A percentile compares a stretch with the other conserved stretches of the same genome.
phyloP scores from a whole-genome alignment of 805 yeast genomes.

The Metschnikowia chrysomelidarum region DNA sequence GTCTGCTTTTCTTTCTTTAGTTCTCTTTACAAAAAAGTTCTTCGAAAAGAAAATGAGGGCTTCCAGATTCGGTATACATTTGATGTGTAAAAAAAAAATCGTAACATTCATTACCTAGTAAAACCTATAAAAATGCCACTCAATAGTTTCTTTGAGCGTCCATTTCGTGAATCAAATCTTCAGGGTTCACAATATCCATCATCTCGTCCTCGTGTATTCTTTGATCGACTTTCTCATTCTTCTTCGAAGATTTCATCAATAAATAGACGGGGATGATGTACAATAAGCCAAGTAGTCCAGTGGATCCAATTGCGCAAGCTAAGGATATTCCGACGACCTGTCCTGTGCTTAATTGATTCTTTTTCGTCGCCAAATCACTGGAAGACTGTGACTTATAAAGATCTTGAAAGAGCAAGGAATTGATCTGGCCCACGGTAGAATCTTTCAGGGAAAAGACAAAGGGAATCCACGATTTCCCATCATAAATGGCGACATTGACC shows the following conservation, averaged over 20 bases:
- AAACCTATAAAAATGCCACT: neutral
- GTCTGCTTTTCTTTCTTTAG: too few relatives aligned
- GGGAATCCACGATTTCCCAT: slow-evolving; percentile 70
- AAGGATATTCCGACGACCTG: slow-evolving; percentile 45
- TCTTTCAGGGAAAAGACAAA: slow-evolving; percentile 42
- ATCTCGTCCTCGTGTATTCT: slow-evolving; percentile 44
- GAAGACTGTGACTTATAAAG: slow-evolving; percentile 35
- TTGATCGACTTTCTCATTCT: slow-evolving; percentile 23
- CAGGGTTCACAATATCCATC: slow-evolving; percentile 44
- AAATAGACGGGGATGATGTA: slow-evolving; percentile 40
- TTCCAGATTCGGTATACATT: too few relatives aligned
- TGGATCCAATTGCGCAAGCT: slow-evolving; percentile 46
- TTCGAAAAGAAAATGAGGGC: too few relatives aligned
- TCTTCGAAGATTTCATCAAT: slow-evolving; percentile 28
- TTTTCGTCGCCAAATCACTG: slow-evolving; percentile 24
- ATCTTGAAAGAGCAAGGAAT: slow-evolving; percentile 35
- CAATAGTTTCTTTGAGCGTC: slow-evolving; percentile 36
- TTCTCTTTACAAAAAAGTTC: too few relatives aligned
- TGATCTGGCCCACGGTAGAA: slow-evolving; percentile 26
- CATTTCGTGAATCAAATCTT: slow-evolving; percentile 43
- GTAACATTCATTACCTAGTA: slow-evolving; percentile 7
- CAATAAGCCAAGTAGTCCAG: slow-evolving; percentile 39
- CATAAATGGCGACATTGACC: slow-evolving; percentile 60
- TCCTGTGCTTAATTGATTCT: slow-evolving; percentile 31
- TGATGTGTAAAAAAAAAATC: too few relatives aligned